Conservation (phyloP, 2,329 filamentous ascomycete species). For the Cercospora citrullina region DNA sequence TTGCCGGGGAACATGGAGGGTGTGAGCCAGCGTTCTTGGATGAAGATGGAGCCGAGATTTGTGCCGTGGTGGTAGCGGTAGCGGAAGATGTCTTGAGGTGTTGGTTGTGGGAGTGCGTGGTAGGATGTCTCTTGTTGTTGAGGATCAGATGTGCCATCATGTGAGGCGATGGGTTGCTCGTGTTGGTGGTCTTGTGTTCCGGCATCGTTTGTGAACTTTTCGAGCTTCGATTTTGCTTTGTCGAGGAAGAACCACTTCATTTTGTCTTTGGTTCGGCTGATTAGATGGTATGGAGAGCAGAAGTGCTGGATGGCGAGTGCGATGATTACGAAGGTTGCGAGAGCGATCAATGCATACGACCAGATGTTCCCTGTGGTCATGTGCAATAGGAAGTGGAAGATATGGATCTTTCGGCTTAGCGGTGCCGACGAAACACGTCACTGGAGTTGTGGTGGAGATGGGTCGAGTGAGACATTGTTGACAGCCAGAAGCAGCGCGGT, state of each 20-base stretch:
- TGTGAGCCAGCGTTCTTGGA: conserved; percentile 61
- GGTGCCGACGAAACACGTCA: conserved; percentile 12
- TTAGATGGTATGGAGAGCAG: conserved; percentile 9
- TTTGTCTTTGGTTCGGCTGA: conserved; percentile 14
- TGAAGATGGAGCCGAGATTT: conserved; percentile 60
- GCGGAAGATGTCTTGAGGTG: conserved; percentile 47
- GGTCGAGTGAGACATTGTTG: conserved; percentile 16
- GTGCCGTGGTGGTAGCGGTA: conserved; percentile 62
- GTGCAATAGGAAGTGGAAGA: not conserved
- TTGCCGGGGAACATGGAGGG: conserved; percentile 50
- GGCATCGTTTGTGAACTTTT: conserved; percentile 28
- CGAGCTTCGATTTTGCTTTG: conserved; percentile 40
- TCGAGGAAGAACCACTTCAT: conserved; percentile 43
- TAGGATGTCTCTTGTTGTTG: conserved; percentile 19
- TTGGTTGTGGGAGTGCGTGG: conserved; percentile 39
- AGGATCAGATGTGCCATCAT: conserved; percentile 19
- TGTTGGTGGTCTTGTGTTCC: not conserved
- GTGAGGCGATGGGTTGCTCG: not conserved
- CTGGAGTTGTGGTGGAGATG: conserved; percentile 5
- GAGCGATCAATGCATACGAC: conserved; percentile 25
- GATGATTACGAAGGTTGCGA: conserved; percentile 26
- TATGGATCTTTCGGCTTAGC: conserved; percentile 1
- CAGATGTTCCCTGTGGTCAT: conserved; percentile 7
- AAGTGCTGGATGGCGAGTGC: conserved; percentile 20
- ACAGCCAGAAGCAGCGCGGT: not conserved